Evolutionary conservation across 176 grass and related monocot genomes (phyloP), one percentile per base, ranked within the genome.

Genomic region (Triticum timopheevii): DNA sequence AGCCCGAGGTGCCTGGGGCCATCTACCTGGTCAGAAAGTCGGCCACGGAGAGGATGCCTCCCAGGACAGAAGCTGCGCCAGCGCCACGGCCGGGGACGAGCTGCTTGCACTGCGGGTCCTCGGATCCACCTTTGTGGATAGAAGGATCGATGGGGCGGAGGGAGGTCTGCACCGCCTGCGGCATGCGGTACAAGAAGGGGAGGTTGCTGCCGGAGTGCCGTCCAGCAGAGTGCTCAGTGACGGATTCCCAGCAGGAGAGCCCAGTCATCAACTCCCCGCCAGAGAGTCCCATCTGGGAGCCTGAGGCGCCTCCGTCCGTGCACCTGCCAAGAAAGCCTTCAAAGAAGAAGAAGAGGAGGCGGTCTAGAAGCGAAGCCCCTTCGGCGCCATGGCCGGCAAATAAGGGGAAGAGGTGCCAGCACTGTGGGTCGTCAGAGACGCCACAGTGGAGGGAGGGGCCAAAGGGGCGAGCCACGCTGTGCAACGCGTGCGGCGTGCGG

Each of bases 401-500:
- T 9, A 31, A 20, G 47, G 40, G 79, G 42, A 85, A 86, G 74
- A 86, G 35, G 27, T 98, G 96, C 88, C 30, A 82, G 23, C 96
- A 98, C 87, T 95, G 96, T 64, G 86, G 86, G 22, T 88, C 90
- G 10, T 83, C 91, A 56, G 79, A 90, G 90, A 98, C 96, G 33
- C 96, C 96, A 31, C 93, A 94, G 61, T 95, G 93, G 96, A 80
- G 96, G 79, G 86, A 92, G 4, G 96, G 96, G 15, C 96, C 96
- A 16, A 82, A 86, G 86, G 96, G 96, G 2, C 88, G 84, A 1
- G 87, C 88, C 88, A 95, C 93, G 58, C 92, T 98, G 49, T 98
- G 96, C 90, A 98, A 98, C 77, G 96, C 93, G 0, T 95, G 96
- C 38, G 96, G 96, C 34, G 90, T 94, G 33, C 88, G 92, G 4